These are phyloP conservation scores for Dactylis glomerata DNA, from an alignment of 176 grass and related monocot species.

Conservation along the genomic window DNA sequence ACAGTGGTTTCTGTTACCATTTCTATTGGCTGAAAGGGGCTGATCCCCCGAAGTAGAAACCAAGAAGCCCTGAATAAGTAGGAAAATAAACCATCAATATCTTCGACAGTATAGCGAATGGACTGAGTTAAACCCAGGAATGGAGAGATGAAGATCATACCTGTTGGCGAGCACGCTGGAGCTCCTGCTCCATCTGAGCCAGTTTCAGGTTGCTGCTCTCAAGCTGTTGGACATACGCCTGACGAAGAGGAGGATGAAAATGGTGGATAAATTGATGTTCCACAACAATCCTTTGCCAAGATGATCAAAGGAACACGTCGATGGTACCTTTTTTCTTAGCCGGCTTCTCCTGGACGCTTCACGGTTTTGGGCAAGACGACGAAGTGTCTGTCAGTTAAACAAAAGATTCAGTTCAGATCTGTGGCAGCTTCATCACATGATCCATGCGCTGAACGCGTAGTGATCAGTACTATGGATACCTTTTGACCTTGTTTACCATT, in stretches of 20 bases:
- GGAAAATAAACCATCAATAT: not conserved
- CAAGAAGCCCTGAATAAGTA: constrained; percentile 45
- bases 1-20: constrained; percentile 27
- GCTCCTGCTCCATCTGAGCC: constrained; percentile 58
- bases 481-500: constrained; percentile 66
- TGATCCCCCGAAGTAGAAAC: constrained; percentile 40
- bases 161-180: constrained; percentile 56
- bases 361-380: constrained; percentile 91
- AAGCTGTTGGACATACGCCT: constrained; percentile 68
- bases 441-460: not conserved
- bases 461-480: constrained; percentile 11
- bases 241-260: not conserved
- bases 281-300: not conserved
- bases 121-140: not conserved
- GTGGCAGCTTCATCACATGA: not conserved
- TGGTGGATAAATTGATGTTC: not conserved
- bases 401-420: not conserved
- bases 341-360: constrained; percentile 93
- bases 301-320: not conserved
- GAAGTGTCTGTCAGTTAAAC: constrained; percentile 48
- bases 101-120: not conserved
- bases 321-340: constrained; percentile 74
- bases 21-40: constrained; percentile 21
- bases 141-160: constrained; percentile 7
- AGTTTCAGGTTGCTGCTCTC: constrained; percentile 61